Evolutionary conservation across 768 basidiomycete species (phyloP), one percentile per base, ranked within the genome.

Genomic region (Suillus weaverae): DNA sequence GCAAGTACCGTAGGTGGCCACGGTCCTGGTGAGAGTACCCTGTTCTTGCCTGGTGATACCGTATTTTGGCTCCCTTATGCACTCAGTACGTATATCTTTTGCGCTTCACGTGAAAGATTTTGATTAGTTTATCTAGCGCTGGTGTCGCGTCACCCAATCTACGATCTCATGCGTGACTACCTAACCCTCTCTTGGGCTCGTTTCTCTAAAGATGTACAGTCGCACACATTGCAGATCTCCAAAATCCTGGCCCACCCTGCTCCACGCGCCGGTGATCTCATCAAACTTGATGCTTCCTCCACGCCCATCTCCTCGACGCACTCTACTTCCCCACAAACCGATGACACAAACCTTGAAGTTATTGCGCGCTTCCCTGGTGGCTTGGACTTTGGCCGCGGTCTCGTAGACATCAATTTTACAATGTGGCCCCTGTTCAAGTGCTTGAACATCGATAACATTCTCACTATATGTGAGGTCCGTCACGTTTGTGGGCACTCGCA

Each of bases 351-450:
- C 64, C 81, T 95, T 41, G 93, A 95, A 73, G 92, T 95, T 64
- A 89, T 95, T 44, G 91, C 93, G 30, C 87, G 93, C 57, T 94
- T 95, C 80, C 93, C 93, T 33, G 95, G 95, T n/a, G 92, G 93
- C 22, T 84, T 97, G 53, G 95, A 97, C 76, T 95, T 97, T 71
- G 94, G 95, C 33, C 85, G 89, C 50, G 95, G 95, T 1, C 81
- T 97, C 56, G 92, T 96, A 39, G 94, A 96, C 69, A 92, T 95
- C 72, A 96, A 97, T 77, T 95, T 96, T 73, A 95, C 94, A 44
- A 92, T 97, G 86, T 99, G 95, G 94, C 96, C 96, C 2, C 73
- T 99, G 59, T 97, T 98, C 83, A 91, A 95, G 74, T 91, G 90
- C 65, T 77, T 98, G 65, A 95, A 94, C 70, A 87, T 97, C 62